Percentiles rank a stretch among this genome's conserved stretches.
phyloP scores from a whole-genome alignment of 345 rosid genomes.

The Eucalyptus cloeziana region DNA sequence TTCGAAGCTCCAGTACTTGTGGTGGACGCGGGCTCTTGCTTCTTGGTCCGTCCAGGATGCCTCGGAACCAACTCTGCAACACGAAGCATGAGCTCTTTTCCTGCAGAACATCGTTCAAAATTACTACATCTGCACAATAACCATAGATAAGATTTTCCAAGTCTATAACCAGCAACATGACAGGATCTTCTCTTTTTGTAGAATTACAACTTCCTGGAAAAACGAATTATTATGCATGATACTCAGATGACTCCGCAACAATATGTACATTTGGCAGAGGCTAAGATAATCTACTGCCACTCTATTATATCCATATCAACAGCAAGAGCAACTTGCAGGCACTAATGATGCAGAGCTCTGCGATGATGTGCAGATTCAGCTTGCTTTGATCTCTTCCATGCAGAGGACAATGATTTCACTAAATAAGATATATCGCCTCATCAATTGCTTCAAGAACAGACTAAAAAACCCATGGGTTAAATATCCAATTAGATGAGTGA shows the following conservation, averaged over 20 bases:
- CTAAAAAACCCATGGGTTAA: neutral
- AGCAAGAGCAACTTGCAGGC: neutral
- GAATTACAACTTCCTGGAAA: neutral
- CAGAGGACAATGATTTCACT: neutral
- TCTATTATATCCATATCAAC: neutral
- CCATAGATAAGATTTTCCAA: neutral
- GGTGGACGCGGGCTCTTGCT: constrained; percentile 61
- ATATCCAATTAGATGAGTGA: neutral
- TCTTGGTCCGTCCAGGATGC: constrained; percentile 80
- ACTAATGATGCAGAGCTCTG: neutral
- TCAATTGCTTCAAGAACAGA: neutral
- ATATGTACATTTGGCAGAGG: neutral
- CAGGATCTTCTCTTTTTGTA: neutral
- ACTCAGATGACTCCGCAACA: neutral
- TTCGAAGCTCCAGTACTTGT: constrained; percentile 39
- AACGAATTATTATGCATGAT: neutral
- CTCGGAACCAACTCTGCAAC: constrained; percentile 83
- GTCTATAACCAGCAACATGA: neutral
- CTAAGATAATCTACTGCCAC: neutral
- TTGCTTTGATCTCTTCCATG: neutral
- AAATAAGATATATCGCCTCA: neutral
- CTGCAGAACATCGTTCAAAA: constrained; percentile 14
- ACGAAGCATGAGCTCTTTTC: constrained; percentile 79
- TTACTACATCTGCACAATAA: neutral
- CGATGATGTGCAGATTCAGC: fast-evolving